Evolutionary conservation across 805 yeast genomes (phyloP).

Genomic region (Komagataella pseudopastoris): DNA sequence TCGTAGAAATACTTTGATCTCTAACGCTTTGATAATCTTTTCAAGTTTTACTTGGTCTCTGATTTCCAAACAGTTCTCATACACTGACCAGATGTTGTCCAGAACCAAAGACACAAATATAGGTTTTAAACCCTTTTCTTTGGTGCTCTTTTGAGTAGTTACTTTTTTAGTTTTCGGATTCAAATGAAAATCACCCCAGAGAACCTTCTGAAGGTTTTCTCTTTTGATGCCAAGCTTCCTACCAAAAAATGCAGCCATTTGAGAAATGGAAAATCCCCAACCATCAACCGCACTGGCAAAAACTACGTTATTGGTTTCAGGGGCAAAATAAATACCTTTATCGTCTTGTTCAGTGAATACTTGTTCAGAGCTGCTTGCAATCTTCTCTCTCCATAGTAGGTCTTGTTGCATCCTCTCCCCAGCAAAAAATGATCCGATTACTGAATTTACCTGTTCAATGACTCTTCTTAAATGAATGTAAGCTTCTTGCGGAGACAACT

Average conservation of each 20-base stretch:
- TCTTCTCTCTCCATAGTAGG: conserved; percentile 55
- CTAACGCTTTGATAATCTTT: conserved; percentile 61
- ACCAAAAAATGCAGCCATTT: conserved; percentile 79
- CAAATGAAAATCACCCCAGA: conserved; percentile 90
- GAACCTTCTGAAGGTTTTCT: conserved; percentile 63
- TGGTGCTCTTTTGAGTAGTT: conserved; percentile 48
- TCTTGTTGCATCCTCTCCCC: conserved; percentile 91
- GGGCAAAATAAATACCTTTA: conserved; percentile 73
- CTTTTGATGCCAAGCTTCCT: conserved; percentile 76
- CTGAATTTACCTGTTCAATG: conserved; percentile 90
- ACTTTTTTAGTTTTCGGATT: conserved; percentile 87
- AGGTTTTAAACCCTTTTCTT: conserved; percentile 54
- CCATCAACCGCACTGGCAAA: conserved; percentile 92
- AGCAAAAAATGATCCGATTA: conserved; percentile 82
- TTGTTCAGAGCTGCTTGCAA: conserved; percentile 20
- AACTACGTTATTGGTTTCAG: conserved; percentile 77
- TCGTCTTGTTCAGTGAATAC: conserved; percentile 69
- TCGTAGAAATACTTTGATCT: conserved; percentile 55
- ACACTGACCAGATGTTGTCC: conserved; percentile 88
- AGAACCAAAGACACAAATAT: conserved; percentile 77
- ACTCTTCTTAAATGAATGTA: conserved; percentile 64
- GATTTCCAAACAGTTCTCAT: conserved; percentile 52
- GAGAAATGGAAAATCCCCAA: conserved; percentile 91
- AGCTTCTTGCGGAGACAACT: conserved; percentile 74
- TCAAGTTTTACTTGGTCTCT: conserved; percentile 59